Evolutionary conservation across 1,284 basidiomycete species (phyloP), one percentile per base, ranked within the genome.

Genomic region (Tilletia setariae): DNA sequence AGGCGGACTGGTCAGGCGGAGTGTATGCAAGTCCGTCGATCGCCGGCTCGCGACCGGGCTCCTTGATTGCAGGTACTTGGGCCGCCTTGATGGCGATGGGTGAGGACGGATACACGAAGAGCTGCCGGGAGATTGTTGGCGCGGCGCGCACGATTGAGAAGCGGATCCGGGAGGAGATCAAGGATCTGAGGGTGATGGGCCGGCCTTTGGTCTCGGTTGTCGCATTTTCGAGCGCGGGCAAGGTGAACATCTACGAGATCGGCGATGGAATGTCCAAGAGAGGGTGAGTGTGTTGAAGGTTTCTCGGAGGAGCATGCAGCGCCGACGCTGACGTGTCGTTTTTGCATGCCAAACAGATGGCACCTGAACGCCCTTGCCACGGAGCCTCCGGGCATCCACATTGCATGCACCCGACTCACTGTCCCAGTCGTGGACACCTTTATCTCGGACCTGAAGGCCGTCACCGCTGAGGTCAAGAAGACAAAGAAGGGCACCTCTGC

Each of bases 61-160:
- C 93, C 0, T 85, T 98, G 68, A 91, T 98, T 70, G 95, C 95
- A 13, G 95, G 93, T 53, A 90, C 93, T 19, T 98, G 94, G 94
- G 93, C 95, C 2, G 93, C 93, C 0, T 89, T 98, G 89, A 91
- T 95, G 79, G 89, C 91, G 81, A 90, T 96, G 85, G 95, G 95
- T 32, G 86, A 89, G 69, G 87, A 90, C 88, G 96, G 96, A 16
- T 98, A 98, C 84, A 87, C 92, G n/a, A 86, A 89, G 68, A 94
- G 93, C 0, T 97, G 94, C 82, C 87, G 87, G 32, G 84, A 87
- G 53, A 98, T 98, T 71, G 91, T 98, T 53, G 86, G 87, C 65
- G 87, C 89, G 21, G 86, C 91, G 1, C 87, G 89, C 67, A 85
- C 80, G 28, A 92, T 94, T 71, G 88, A 88, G 40, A 85, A 86